Percentiles rank a stretch among this genome's conserved stretches.
These are phyloP conservation scores for Kondoa malvinella DNA, from an alignment of 768 basidiomycete genomes.

Conservation along the genomic window DNA sequence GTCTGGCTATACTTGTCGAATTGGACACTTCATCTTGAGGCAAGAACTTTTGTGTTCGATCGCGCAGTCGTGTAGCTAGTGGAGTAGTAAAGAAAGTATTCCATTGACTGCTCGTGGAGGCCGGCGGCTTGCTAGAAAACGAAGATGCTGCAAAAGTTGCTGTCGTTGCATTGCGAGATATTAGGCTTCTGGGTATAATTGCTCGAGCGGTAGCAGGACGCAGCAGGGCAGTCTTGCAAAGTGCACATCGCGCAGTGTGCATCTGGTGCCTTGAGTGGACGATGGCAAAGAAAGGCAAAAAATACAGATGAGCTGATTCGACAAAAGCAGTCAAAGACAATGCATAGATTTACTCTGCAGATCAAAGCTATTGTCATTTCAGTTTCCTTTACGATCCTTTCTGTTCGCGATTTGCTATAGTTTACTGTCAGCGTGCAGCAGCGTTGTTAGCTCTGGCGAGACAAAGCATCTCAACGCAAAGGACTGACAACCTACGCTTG, in stretches of 20 bases:
- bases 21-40: background rate
- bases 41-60: background rate
- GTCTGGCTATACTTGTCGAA: background rate
- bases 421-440: too few species aligned
- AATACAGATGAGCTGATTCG: too few species aligned
- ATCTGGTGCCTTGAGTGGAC: background rate
- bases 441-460: too few species aligned
- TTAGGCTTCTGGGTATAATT: background rate
- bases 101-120: background rate
- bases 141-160: background rate
- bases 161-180: background rate
- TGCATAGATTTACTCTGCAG: too few species aligned
- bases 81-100: background rate
- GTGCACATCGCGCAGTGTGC: background rate
- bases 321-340: too few species aligned
- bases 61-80: background rate
- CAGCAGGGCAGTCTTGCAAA: background rate
- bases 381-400: too few species aligned
- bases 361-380: too few species aligned
- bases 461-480: too few species aligned
- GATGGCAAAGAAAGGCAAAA: too few species aligned
- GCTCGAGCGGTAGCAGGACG: background rate
- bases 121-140: background rate
- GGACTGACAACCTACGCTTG: background rate
- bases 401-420: too few species aligned